Conservation (phyloP, 192 early-diverging fungal genomes). For the Mortierella antarctica region DNA sequence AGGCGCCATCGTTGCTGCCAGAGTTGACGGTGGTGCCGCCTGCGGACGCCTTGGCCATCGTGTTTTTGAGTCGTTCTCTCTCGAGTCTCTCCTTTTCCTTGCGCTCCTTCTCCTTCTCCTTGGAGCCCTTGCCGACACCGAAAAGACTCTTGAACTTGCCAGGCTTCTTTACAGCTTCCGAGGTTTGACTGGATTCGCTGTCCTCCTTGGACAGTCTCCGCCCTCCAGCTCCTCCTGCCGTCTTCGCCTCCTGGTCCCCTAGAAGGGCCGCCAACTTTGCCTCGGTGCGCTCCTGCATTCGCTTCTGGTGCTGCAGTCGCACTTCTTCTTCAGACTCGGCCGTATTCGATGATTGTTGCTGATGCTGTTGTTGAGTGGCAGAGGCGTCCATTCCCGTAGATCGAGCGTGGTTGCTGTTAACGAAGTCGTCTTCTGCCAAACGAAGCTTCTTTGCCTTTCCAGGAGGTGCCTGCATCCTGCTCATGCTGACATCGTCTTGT, state of each 20-base stretch:
- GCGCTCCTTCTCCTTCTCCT: slow-evolving; percentile 47
- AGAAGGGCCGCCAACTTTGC: slow-evolving; percentile 37
- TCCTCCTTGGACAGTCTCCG: not conserved
- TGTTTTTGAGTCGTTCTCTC: slow-evolving; percentile 17
- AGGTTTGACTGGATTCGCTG: not conserved
- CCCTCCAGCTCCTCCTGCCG: not conserved
- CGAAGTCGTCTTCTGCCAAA: slow-evolving; percentile 21
- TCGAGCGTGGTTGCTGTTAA: not conserved
- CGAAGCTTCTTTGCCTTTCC: slow-evolving; percentile 31
- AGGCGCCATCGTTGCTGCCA: not conserved
- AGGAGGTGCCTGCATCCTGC: slow-evolving; percentile 4
- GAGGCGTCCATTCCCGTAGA: not conserved
- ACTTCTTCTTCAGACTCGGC: slow-evolving; percentile 23
- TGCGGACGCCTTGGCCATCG: slow-evolving; percentile 7
- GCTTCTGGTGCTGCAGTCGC: slow-evolving; percentile 12
- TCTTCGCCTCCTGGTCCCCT: slow-evolving; percentile 9
- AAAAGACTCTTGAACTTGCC: slow-evolving; percentile 51
- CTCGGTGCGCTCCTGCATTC: slow-evolving; percentile 17
- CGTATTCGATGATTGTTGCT: not conserved
- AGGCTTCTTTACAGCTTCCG: slow-evolving; percentile 32
- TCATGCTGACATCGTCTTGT: slow-evolving; percentile 39
- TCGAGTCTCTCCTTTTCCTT: slow-evolving; percentile 45
- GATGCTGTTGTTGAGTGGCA: not conserved
- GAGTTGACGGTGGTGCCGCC: not conserved
- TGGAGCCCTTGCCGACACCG: slow-evolving; percentile 47